phyloP scores from a whole-genome alignment of 2,329 filamentous ascomycete species.

The Colletotrichum sublineola region DNA sequence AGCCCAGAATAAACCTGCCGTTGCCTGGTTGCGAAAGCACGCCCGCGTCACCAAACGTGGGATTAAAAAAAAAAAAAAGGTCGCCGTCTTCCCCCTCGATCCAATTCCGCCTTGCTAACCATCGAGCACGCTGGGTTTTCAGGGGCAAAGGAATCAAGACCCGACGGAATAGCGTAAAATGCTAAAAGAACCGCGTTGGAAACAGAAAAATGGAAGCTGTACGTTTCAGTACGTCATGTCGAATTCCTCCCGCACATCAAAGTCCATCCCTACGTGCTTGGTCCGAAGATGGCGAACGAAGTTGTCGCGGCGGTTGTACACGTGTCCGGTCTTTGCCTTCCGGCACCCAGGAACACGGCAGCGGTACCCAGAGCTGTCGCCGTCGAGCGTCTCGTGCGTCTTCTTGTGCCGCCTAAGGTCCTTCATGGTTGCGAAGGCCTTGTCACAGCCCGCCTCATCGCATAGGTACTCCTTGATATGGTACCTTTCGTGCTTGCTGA shows the following conservation, averaged over 20 bases:
- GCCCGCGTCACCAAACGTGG: neutral
- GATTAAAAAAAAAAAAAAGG: neutral
- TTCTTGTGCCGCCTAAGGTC: constrained; percentile 46
- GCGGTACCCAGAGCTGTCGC: constrained; percentile 44
- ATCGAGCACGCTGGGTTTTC: neutral
- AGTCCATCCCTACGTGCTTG: constrained; percentile 43
- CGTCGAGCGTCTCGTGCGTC: constrained; percentile 42
- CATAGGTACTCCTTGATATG: constrained; percentile 45
- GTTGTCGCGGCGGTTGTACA: constrained; percentile 48
- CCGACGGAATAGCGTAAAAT: neutral
- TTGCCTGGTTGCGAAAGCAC: neutral
- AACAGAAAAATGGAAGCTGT: neutral
- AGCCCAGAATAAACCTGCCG: no score
- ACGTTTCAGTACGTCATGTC: constrained; percentile 26
- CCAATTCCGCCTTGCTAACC: neutral
- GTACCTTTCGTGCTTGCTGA: constrained; percentile 45
- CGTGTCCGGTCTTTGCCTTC: constrained; percentile 45
- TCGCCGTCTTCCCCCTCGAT: neutral
- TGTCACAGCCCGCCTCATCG: constrained; percentile 40
- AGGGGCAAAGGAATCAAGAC: neutral
- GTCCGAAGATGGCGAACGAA: constrained; percentile 46
- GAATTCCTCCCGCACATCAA: constrained; percentile 37
- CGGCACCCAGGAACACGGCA: constrained; percentile 47
- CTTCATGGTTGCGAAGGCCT: constrained; percentile 47
- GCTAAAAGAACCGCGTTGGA: neutral